Conservation (phyloP, 2,329 filamentous ascomycete species). For the Diaporthe sp. region DNA sequence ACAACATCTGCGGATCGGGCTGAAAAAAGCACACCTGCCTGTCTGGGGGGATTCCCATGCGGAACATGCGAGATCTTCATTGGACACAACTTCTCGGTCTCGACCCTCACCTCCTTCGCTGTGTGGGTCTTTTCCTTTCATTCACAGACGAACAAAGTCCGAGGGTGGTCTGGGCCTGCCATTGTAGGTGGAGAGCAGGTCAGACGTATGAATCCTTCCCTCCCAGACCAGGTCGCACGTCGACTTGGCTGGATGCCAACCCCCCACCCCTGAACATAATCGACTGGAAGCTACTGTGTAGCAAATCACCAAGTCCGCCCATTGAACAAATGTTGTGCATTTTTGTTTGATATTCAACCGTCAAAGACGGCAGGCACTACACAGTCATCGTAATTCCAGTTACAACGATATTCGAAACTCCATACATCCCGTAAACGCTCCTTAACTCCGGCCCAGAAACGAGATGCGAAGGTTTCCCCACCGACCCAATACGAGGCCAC, state of each 20-base stretch:
- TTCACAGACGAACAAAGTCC: neutral
- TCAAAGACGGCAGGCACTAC: neutral
- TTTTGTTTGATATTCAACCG: neutral
- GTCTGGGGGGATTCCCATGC: too few relatives aligned
- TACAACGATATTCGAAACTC: neutral
- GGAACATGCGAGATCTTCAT: too few relatives aligned
- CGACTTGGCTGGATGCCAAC: too few relatives aligned
- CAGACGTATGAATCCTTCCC: too few relatives aligned
- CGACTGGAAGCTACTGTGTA: too few relatives aligned
- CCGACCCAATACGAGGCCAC: neutral
- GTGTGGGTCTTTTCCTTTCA: too few relatives aligned
- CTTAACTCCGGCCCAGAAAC: slow-evolving; percentile 19
- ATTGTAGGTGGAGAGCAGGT: neutral
- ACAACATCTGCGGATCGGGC: neutral
- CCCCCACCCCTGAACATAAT: too few relatives aligned
- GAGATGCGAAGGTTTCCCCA: neutral
- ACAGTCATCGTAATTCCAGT: neutral
- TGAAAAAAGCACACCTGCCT: neutral
- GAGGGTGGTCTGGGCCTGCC: neutral
- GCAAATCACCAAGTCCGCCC: neutral
- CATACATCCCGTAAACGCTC: neutral
- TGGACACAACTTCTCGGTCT: neutral
- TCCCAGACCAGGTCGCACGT: too few relatives aligned
- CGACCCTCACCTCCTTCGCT: neutral
- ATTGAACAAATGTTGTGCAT: too few relatives aligned